phyloP scores from a whole-genome alignment of 768 basidiomycete species.

The Agrocybe chaxingu region DNA sequence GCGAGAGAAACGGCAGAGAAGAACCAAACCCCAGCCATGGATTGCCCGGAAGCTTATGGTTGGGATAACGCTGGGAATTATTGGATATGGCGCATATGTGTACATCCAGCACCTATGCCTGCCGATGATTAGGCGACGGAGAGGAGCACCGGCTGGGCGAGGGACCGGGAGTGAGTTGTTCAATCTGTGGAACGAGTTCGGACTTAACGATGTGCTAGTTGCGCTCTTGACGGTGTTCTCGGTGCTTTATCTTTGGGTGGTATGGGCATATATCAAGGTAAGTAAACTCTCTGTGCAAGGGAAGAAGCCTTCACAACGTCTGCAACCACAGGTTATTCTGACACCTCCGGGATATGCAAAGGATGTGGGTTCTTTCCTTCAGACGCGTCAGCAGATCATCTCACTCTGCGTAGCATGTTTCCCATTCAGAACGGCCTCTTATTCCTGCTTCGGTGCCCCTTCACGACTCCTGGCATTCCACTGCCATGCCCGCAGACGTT shows the following conservation, averaged over 20 bases:
- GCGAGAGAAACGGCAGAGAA: slow-evolving; percentile 36
- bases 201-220: slow-evolving; percentile 40
- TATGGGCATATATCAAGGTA: slow-evolving; percentile 81
- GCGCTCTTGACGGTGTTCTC: slow-evolving; percentile 62
- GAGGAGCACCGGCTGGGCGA: slow-evolving; percentile 42
- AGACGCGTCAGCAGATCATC: neutral
- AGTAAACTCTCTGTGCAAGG: slow-evolving; percentile 14
- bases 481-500: slow-evolving; percentile 7
- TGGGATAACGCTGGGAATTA: slow-evolving; percentile 53
- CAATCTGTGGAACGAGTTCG: neutral
- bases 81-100: slow-evolving; percentile 72
- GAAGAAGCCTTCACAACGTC: neutral
- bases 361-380: slow-evolving; percentile 44
- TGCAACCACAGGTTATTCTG: slow-evolving; percentile 45
- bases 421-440: slow-evolving; percentile 16
- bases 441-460: slow-evolving; percentile 10
- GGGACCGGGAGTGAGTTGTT: slow-evolving; percentile 63
- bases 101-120: slow-evolving; percentile 71
- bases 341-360: slow-evolving; percentile 69
- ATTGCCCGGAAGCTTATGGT: slow-evolving; percentile 68
- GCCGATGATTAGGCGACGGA: slow-evolving; percentile 57
- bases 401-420: slow-evolving; percentile 10
- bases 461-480: slow-evolving; percentile 16
- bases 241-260: slow-evolving; percentile 62
- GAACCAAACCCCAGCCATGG: slow-evolving; percentile 66